Evolutionary conservation across 2,329 filamentous ascomycete species (phyloP).

Genomic region (Epichloe brachyelytri): DNA sequence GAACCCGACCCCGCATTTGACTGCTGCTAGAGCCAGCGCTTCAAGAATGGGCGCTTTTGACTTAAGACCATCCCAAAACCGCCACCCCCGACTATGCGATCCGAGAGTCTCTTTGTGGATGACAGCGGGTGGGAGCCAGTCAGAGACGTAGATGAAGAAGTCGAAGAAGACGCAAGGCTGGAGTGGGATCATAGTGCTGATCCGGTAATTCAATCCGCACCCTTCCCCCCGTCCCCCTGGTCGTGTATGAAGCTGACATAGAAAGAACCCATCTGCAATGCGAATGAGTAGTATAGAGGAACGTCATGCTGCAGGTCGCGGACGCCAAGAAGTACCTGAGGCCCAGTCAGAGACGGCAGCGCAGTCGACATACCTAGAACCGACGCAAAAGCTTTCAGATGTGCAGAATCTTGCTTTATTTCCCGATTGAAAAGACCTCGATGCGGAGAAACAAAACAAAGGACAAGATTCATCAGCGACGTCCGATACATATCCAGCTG

Average conservation of each 20-base stretch:
- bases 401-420: slow-evolving; percentile 37
- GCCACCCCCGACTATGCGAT: slow-evolving; percentile 43
- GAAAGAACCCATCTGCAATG: slow-evolving; percentile 30
- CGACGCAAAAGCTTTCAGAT: slow-evolving; percentile 63
- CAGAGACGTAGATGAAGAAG: slow-evolving; percentile 44
- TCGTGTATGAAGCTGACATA: slow-evolving; percentile 15
- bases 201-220: slow-evolving; percentile 32
- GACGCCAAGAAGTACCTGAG: slow-evolving; percentile 10
- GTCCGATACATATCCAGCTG: slow-evolving; percentile 55
- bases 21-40: slow-evolving; percentile 21
- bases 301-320: slow-evolving; percentile 9
- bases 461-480: background rate
- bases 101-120: slow-evolving; percentile 63
- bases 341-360: slow-evolving; percentile 9
- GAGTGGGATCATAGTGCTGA: slow-evolving; percentile 63
- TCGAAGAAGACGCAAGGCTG: slow-evolving; percentile 52
- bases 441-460: background rate
- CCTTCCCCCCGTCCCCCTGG: background rate
- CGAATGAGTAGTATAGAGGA: slow-evolving; percentile 28
- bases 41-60: slow-evolving; percentile 27
- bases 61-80: slow-evolving; percentile 40
- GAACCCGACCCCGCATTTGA: slow-evolving; percentile 20
- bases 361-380: slow-evolving; percentile 37
- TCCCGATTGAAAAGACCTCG: slow-evolving; percentile 17
- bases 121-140: slow-evolving; percentile 67